A percentile compares a stretch with the other conserved stretches of the same genome.
Conservation (phyloP, 139 green algal species). For the Chlorella sp. region DNA sequence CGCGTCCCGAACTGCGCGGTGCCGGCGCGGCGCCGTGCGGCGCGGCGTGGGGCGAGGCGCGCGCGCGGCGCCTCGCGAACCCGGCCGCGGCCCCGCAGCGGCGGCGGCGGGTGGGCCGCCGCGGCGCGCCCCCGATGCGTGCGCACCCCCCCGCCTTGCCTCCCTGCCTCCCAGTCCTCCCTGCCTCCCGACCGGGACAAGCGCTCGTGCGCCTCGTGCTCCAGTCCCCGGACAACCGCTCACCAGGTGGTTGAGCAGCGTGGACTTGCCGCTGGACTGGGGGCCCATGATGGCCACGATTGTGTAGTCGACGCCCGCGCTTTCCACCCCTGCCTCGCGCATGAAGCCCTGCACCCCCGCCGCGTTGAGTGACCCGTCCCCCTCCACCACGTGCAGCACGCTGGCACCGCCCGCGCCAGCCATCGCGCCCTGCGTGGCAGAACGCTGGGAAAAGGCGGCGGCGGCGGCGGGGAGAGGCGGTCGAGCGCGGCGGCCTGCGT, state of each 20-base stretch:
- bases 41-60: background rate
- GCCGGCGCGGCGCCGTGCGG: background rate
- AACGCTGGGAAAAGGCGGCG: too few relatives aligned
- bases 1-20: slow-evolving; percentile 84
- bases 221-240: slow-evolving; percentile 21
- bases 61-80: too few relatives aligned
- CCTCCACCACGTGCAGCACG: slow-evolving; percentile 68
- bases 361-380: slow-evolving; percentile 60
- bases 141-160: too few relatives aligned
- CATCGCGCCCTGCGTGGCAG: too few relatives aligned
- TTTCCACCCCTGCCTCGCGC: slow-evolving; percentile 32
- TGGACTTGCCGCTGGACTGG: slow-evolving; percentile 93
- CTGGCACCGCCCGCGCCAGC: background rate
- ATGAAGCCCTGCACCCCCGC: slow-evolving; percentile 51
- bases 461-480: too few relatives aligned
- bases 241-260: slow-evolving; percentile 90
- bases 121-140: too few relatives aligned
- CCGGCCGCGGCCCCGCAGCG: too few relatives aligned
- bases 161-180: too few relatives aligned
- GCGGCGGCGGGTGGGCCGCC: too few relatives aligned
- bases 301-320: slow-evolving; percentile 71
- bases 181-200: too few relatives aligned
- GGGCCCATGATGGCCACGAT: slow-evolving; percentile 97
- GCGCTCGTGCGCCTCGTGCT: too few relatives aligned
- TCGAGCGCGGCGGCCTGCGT: too few relatives aligned